A percentile compares a stretch with the other conserved stretches of the same genome.
phyloP scores from a whole-genome alignment of 257 asterid species.

The Plectranthus barbatus region DNA sequence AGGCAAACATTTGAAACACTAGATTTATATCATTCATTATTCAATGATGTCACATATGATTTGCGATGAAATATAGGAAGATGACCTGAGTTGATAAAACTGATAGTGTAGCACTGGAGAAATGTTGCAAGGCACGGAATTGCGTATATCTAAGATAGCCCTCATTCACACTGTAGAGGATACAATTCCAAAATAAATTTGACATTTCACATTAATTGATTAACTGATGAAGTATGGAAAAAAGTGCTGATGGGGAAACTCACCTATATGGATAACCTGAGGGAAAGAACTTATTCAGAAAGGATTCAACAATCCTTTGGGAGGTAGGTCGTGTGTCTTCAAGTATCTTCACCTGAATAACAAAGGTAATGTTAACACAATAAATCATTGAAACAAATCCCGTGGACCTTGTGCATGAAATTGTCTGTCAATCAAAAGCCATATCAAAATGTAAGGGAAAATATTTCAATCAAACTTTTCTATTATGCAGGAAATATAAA shows the following conservation, averaged over 20 bases:
- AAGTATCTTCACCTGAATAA: constrained; percentile 58
- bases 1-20: constrained; percentile 9
- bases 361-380: no score
- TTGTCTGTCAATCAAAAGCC: no score
- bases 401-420: no score
- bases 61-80: constrained; percentile 19
- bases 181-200: background rate
- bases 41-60: background rate
- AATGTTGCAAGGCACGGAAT: constrained; percentile 91
- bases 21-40: constrained; percentile 1
- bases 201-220: background rate
- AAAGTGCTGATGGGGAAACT: no score
- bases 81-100: constrained; percentile 96
- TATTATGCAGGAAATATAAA: no score
- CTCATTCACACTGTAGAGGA: constrained; percentile 74
- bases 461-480: no score
- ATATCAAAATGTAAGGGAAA: no score
- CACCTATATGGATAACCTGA: constrained; percentile 96
- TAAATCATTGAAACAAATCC: no score
- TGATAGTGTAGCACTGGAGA: constrained; percentile 84
- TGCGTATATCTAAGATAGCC: constrained; percentile 94
- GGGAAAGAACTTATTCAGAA: constrained; percentile 78
- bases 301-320: constrained; percentile 55
- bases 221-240: background rate
- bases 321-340: constrained; percentile 73